Conservation (phyloP, 169 alveolate species). For the Cystoisospora suis region DNA sequence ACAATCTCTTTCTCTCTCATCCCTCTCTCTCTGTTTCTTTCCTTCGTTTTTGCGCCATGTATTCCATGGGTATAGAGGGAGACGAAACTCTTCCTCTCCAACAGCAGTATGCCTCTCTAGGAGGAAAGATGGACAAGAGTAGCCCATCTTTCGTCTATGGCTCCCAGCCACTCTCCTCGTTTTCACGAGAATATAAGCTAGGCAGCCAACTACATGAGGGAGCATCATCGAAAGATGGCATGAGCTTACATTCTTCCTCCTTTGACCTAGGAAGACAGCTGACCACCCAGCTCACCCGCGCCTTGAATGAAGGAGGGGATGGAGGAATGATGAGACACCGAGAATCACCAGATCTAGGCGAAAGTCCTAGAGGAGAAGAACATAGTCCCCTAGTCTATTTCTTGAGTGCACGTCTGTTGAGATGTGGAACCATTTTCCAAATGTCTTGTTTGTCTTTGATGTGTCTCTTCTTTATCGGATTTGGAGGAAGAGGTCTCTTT, state of each 20-base stretch:
- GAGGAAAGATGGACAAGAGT: too few species aligned
- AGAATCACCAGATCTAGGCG: slow-evolving; percentile 49
- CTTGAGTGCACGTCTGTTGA: slow-evolving; percentile 78
- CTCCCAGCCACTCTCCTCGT: too few species aligned
- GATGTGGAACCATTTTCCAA: slow-evolving; percentile 80
- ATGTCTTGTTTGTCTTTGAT: slow-evolving; percentile 77
- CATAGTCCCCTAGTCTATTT: slow-evolving; percentile 84
- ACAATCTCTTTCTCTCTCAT: background rate
- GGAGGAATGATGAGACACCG: background rate
- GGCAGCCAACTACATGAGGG: too few species aligned
- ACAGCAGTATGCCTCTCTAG: background rate
- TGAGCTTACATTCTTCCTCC: too few species aligned
- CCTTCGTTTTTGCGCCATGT: background rate
- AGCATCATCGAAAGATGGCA: too few species aligned
- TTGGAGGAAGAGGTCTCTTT: slow-evolving; percentile 85
- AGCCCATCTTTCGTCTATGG: too few species aligned
- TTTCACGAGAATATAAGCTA: too few species aligned
- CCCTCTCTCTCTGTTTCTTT: background rate
- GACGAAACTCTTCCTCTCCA: slow-evolving; percentile 2
- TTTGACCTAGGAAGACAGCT: slow-evolving; percentile 7
- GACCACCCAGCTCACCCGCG: slow-evolving; percentile 12
- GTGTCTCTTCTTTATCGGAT: slow-evolving; percentile 84
- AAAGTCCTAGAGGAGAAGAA: slow-evolving; percentile 83
- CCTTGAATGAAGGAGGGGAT: background rate
- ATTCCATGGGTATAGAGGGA: background rate